Evolutionary conservation across 108 stramenopile species (phyloP), one percentile per base, ranked within the genome.

Genomic region (Nitzschia putrida): DNA sequence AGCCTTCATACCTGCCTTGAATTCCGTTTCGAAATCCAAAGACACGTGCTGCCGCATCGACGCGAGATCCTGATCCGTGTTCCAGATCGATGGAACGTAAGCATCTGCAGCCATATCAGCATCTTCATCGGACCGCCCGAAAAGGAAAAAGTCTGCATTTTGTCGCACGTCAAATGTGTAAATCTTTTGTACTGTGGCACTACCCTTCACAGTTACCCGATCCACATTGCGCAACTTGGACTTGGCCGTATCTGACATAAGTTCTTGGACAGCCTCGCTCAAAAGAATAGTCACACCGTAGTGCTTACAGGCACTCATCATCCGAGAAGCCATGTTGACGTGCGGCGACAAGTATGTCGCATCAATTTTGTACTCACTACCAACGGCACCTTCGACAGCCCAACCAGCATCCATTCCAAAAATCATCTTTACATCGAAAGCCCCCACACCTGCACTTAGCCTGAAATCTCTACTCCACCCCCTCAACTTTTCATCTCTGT

Each of bases 341-440:
- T 95, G 94, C 14, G 97, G 97, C 16, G 93, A 94, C 7, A 97
- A 79, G 67, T 97, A 97, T n/a, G 97, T 97, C 37, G 97, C 97
- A 77, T 97, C 97, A 61, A 97, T 92, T 73, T 97, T 97, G 79
- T 90, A 88, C 45, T 81, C 72, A 44, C 84, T 86, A 3, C 96
- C 96, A 18, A 97, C 96, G 4, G 96, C 96, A 44, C 96, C 96
- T 64, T 97, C 96, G 0, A 95, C 87, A 9, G 93, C 93, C 98
- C 98, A 98, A 16, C 98, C 98, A 39, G 95, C 91, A 81, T 97
- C 93, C 88, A 98, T 89, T 4, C 98, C 98, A 71, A 89, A 94
- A 44, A 88, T 83, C 68, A 98, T 80, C 22, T 80, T 64, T 8
- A 90, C 74, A 13, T 57, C 50, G 61, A 79, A 86, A 8, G 82